A percentile compares a stretch with the other conserved stretches of the same genome.
phyloP scores from a whole-genome alignment of 2,329 filamentous ascomycete genomes.

The Sporothrix brasiliensis region DNA sequence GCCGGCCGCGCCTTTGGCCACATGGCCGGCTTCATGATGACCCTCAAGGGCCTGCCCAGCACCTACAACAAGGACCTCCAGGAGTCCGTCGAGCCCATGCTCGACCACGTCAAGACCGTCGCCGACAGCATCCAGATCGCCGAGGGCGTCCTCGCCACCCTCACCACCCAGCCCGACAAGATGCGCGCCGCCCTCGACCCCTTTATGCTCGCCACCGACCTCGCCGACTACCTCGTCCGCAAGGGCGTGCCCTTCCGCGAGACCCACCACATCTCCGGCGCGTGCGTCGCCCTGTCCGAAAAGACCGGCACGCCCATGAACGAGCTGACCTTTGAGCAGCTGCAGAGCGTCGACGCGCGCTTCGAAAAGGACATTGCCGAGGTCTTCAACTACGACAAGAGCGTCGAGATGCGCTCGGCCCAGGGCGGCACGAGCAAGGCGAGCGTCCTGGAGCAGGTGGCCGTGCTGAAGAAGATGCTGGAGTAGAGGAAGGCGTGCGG shows the following conservation, averaged over 20 bases:
- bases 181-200: constrained; percentile 79
- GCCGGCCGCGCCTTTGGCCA: constrained; percentile 75
- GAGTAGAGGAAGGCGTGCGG: not conserved
- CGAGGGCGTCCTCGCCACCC: constrained; percentile 75
- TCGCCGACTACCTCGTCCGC: constrained; percentile 68
- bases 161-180: constrained; percentile 69
- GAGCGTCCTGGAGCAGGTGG: constrained; percentile 38
- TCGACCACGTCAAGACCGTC: constrained; percentile 81
- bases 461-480: constrained; percentile 36
- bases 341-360: constrained; percentile 67
- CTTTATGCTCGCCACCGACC: constrained; percentile 78
- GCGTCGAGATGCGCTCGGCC: constrained; percentile 76
- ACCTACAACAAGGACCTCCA: constrained; percentile 95
- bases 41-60: constrained; percentile 69
- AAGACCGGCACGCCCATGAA: constrained; percentile 69
- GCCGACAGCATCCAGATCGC: constrained; percentile 81
- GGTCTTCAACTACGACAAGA: constrained; percentile 78
- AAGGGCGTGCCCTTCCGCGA: constrained; percentile 80
- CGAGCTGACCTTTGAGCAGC: constrained; percentile 65
- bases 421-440: constrained; percentile 76
- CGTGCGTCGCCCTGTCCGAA: constrained; percentile 73
- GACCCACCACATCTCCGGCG: constrained; percentile 79
- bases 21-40: constrained; percentile 78
- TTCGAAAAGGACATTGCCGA: constrained; percentile 72
- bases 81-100: constrained; percentile 81